Base-by-base conservation (phyloP, 768 basidiomycete species). In the Mycena alexandri region DNA sequence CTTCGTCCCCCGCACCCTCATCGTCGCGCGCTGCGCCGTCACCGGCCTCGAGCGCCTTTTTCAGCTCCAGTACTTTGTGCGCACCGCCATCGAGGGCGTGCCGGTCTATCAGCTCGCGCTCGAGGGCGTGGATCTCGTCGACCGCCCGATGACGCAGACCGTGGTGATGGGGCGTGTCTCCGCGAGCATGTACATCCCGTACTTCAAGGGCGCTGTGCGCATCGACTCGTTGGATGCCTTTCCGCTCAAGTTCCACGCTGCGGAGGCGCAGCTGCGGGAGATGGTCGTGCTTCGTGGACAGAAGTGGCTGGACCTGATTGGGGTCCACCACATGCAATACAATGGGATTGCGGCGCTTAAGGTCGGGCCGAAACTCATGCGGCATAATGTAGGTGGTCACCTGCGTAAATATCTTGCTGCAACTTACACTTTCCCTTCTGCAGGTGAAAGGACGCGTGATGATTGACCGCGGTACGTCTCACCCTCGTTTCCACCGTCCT, bases 391-490 rank as follows among this genome's bases (percentile, higher is more conserved):
- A 48, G 63, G 79, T 74, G 63, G 79, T 74, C 16, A 42, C 9
- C 63, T 68, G 58, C 33, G 22, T 29, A 22, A 36, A 36, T 29
- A 29, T 29, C 29, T 29, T 3, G 29, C 29, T 29, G 6, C 6
- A 29, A 29, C 29, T 29, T 29, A 29, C 29, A 29, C 29, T 6
- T 29, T 33, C 44, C 7, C 33, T 21, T 22, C 16, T 52, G 0
- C 64, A 89, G 88, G 81, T 89, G 44, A 83, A 80, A 46, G 83
- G 87, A 47, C 80, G 89, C 19, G 84, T 90, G 61, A 89, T 90
- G 87, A 78, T 90, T 47, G 89, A 90, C 71, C 76, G 87, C 73
- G 81, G 85, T 86, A 69, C 25, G 75, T 74, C 22, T 10, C 14
- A 43, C 58, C 51, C 33, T 50, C 50, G 38, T 57, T 29, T 42